Percentiles rank a stretch among this genome's conserved stretches.
Evolutionary conservation across 2,329 filamentous ascomycete genomes (phyloP).

Genomic region (Scytalidium sp.): DNA sequence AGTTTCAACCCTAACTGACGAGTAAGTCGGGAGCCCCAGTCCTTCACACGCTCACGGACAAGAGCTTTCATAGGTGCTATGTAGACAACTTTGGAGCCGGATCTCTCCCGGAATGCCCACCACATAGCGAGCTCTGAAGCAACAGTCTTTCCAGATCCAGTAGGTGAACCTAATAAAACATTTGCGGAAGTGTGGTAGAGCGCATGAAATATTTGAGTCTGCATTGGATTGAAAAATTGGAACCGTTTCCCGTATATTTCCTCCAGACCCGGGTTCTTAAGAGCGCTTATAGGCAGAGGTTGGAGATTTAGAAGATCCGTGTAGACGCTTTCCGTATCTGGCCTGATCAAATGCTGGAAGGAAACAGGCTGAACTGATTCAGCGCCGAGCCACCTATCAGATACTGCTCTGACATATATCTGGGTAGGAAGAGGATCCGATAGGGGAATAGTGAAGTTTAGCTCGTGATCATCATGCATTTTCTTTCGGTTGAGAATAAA

Average conservation of each 20-base stretch:
- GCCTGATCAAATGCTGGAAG: constrained; percentile 95
- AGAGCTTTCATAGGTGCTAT: constrained; percentile 99
- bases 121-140: constrained; percentile 97
- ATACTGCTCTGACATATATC: constrained; percentile 92
- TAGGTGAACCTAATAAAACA: constrained; percentile 91
- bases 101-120: constrained; percentile 96
- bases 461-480: constrained; percentile 91
- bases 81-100: constrained; percentile 96
- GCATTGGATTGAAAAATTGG: constrained; percentile 98
- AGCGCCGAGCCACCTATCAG: constrained; percentile 93
- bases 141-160: constrained; percentile 95
- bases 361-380: constrained; percentile 95
- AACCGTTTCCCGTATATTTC: constrained; percentile 87
- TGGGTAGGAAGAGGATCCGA: constrained; percentile 91
- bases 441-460: constrained; percentile 95
- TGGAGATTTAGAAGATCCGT: constrained; percentile 91
- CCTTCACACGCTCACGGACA: constrained; percentile 91
- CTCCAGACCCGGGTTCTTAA: constrained; percentile 84
- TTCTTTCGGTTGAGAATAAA: constrained; percentile 91
- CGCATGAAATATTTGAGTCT: constrained; percentile 97
- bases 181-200: constrained; percentile 91
- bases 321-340: constrained; percentile 96
- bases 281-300: constrained; percentile 78
- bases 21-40: constrained; percentile 84
- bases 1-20: constrained; percentile 81